Evolutionary conservation across 805 yeast genomes (phyloP).

Genomic region (Danielia oregonensis): DNA sequence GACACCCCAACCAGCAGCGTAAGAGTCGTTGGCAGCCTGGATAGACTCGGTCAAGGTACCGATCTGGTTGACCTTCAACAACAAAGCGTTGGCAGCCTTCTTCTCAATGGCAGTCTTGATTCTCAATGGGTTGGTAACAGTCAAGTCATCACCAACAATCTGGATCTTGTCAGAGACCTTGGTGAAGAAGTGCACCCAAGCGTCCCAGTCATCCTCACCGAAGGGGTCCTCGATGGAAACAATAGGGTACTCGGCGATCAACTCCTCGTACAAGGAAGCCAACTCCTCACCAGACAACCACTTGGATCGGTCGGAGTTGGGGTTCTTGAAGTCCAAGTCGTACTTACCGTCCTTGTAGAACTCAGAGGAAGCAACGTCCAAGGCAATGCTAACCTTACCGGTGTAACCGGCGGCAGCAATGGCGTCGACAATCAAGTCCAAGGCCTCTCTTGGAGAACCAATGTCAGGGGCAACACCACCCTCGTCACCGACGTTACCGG

Average conservation of each 20-base stretch:
- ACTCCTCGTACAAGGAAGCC: slow-evolving; percentile 75
- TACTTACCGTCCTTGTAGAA: slow-evolving; percentile 95
- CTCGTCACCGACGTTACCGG: slow-evolving; percentile 99
- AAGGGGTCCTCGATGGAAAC: slow-evolving; percentile 98
- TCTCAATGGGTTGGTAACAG: slow-evolving; percentile 96
- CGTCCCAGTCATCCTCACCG: slow-evolving; percentile 99
- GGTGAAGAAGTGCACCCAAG: slow-evolving; percentile 88
- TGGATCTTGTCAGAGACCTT: slow-evolving; percentile 67
- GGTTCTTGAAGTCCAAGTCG: slow-evolving; percentile 98
- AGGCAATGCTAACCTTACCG: slow-evolving; percentile 87
- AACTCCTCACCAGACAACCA: slow-evolving; percentile 88
- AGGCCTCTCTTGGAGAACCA: slow-evolving; percentile 92
- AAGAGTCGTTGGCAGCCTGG: slow-evolving; percentile 94
- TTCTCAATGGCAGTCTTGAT: slow-evolving; percentile 93
- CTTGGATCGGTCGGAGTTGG: slow-evolving; percentile 83
- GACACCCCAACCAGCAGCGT: slow-evolving; percentile 98
- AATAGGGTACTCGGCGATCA: slow-evolving; percentile 91
- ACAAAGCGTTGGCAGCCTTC: slow-evolving; percentile 92
- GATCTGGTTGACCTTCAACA: slow-evolving; percentile 98
- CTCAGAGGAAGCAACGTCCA: slow-evolving; percentile 97
- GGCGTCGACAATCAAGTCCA: slow-evolving; percentile 87
- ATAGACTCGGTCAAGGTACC: slow-evolving; percentile 96
- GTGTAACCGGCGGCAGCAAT: slow-evolving; percentile 94
- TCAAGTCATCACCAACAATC: slow-evolving; percentile 97
- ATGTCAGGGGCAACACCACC: slow-evolving; percentile 99